Evolutionary conservation across 1,284 basidiomycete species (phyloP).

Genomic region (Fistulinella cinereoalba): DNA sequence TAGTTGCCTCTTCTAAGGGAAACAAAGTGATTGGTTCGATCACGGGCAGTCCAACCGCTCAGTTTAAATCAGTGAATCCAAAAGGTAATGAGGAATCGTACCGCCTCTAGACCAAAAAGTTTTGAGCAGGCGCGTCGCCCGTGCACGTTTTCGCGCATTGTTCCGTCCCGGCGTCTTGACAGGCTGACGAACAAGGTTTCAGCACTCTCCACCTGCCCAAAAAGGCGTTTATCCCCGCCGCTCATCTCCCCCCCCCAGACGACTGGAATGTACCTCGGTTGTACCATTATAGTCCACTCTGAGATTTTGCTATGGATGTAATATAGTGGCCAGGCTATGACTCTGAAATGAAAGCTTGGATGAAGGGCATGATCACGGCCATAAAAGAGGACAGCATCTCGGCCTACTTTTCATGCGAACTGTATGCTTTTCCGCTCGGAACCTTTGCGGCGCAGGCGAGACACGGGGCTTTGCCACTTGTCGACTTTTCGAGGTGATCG

Average conservation of each 20-base stretch:
- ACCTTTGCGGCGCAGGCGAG: conserved; percentile 12
- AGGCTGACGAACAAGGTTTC: conserved; percentile 10
- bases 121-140: background rate
- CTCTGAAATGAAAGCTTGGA: background rate
- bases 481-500: conserved; percentile 1
- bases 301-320: background rate
- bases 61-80: conserved; percentile 6
- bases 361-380: background rate
- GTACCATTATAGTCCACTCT: conserved; percentile 6
- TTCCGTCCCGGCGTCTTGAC: conserved; percentile 13
- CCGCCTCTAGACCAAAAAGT: conserved; percentile 8
- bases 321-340: background rate
- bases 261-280: background rate
- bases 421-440: conserved; percentile 1
- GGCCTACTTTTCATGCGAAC: background rate
- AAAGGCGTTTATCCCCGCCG: background rate
- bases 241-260: background rate
- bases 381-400: conserved; percentile 4
- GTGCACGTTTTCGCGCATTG: background rate
- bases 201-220: background rate
- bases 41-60: background rate
- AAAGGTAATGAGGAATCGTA: conserved; percentile 8
- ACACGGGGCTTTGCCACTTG: conserved; percentile 3
- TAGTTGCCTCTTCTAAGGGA: background rate
- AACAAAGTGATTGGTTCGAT: background rate